A percentile compares a stretch with the other conserved stretches of the same genome.
These are phyloP conservation scores for Gnomoniopsis sp. DNA, from an alignment of 2,329 filamentous ascomycete species.

Conservation along the genomic window DNA sequence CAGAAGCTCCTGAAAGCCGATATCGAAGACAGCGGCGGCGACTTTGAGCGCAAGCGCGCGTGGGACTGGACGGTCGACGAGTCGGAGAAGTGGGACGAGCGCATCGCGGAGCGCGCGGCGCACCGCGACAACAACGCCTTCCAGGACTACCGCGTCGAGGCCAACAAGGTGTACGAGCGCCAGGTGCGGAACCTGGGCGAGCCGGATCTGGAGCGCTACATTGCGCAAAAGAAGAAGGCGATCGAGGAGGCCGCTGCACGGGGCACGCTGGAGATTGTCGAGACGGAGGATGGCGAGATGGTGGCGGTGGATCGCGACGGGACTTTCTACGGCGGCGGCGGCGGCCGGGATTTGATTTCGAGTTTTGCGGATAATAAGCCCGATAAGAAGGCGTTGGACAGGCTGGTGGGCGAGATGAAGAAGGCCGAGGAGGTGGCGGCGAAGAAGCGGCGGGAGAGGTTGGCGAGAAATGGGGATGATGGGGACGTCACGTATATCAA, in stretches of 20 bases:
- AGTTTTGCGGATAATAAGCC: constrained; percentile 83
- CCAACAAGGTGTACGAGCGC: constrained; percentile 89
- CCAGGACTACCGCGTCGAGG: constrained; percentile 82
- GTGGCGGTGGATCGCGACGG: constrained; percentile 92
- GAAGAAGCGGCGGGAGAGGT: constrained; percentile 81
- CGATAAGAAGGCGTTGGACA: constrained; percentile 80
- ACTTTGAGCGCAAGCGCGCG: constrained; percentile 95
- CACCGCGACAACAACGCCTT: constrained; percentile 86
- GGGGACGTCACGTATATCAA: constrained; percentile 98
- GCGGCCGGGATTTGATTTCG: constrained; percentile 79
- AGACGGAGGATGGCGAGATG: constrained; percentile 91
- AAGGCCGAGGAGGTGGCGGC: constrained; percentile 84
- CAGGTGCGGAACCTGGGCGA: constrained; percentile 74
- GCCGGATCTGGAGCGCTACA: constrained; percentile 79
- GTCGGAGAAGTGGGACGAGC: constrained; percentile 88
- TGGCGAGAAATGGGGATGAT: constrained; percentile 75
- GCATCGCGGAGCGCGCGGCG: constrained; percentile 78
- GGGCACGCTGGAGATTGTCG: constrained; percentile 87
- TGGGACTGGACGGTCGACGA: constrained; percentile 99
- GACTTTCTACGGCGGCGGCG: constrained; percentile 83
- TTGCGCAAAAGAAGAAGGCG: constrained; percentile 78
- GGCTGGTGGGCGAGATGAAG: constrained; percentile 78
- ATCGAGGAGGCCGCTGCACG: constrained; percentile 80
- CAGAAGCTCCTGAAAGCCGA: constrained; percentile 94
- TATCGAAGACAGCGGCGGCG: constrained; percentile 76